Conservation (phyloP, 345 rosid genomes). For the Sonneratia alba region DNA sequence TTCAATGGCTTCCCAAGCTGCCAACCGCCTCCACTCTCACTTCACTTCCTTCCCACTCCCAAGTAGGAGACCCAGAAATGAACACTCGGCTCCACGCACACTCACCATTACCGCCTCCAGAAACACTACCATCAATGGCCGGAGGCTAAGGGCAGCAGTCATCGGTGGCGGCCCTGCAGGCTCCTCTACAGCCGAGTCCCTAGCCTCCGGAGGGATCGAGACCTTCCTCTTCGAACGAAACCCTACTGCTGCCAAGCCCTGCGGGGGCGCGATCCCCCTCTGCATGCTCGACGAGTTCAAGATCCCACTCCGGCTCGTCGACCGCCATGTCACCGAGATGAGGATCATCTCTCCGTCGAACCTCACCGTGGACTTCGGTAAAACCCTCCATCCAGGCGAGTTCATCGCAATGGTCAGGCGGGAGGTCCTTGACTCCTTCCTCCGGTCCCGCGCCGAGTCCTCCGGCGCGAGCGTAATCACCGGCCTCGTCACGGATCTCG, state of each 20-base stretch:
- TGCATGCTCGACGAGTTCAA: slow-evolving; percentile 65
- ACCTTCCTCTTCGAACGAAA: slow-evolving; percentile 60
- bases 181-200: slow-evolving; percentile 50
- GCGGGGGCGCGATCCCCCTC: slow-evolving; percentile 70
- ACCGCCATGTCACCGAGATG: slow-evolving; percentile 61
- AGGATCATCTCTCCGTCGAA: slow-evolving; percentile 64
- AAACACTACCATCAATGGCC: slow-evolving; percentile 21
- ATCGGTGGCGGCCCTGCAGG: slow-evolving; percentile 65
- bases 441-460: slow-evolving; percentile 47
- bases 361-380: slow-evolving; percentile 51
- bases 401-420: slow-evolving; percentile 67
- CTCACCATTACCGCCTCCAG: slow-evolving; percentile 17
- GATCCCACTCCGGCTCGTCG: slow-evolving; percentile 48
- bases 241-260: slow-evolving; percentile 50
- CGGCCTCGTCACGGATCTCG: slow-evolving; percentile 44
- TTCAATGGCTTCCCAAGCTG: slow-evolving; percentile 21
- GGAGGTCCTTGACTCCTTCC: slow-evolving; percentile 64
- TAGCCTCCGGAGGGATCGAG: slow-evolving; percentile 46
- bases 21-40: slow-evolving; percentile 12
- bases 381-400: slow-evolving; percentile 40
- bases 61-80: neutral
- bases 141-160: slow-evolving; percentile 52
- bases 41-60: slow-evolving; percentile 12
- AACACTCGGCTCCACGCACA: slow-evolving; percentile 2
- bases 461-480: slow-evolving; percentile 36